Evolutionary conservation across 2,329 filamentous ascomycete genomes (phyloP).

Genomic region (Chaetomiaceae sp.): DNA sequence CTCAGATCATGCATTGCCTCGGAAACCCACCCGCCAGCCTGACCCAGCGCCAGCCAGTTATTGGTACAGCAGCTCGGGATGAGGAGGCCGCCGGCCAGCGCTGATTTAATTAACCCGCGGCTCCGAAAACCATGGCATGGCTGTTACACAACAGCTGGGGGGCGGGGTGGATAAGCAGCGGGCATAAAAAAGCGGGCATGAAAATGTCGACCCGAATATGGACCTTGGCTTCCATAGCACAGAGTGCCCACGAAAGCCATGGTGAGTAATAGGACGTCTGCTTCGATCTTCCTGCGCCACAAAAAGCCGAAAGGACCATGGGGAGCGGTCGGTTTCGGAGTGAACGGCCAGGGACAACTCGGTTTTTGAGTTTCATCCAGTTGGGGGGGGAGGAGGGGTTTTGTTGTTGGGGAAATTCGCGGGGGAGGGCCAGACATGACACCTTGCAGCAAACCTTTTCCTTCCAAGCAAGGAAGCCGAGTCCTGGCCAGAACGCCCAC

Average conservation of each 20-base stretch:
- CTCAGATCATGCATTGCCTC: not conserved
- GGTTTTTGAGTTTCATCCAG: not conserved
- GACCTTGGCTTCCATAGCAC: conserved; percentile 61
- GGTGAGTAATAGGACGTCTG: conserved; percentile 61
- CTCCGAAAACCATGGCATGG: conserved; percentile 1
- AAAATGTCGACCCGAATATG: conserved; percentile 62
- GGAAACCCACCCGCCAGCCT: no score
- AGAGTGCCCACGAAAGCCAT: conserved; percentile 46
- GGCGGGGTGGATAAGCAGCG: no score
- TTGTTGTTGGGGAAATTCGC: not conserved
- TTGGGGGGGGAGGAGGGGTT: not conserved
- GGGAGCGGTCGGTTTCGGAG: conserved; percentile 69
- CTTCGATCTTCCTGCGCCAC: conserved; percentile 68
- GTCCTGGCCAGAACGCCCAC: conserved; percentile 19
- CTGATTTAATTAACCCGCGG: not conserved
- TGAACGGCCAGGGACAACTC: conserved; percentile 61
- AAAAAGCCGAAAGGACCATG: conserved; percentile 66
- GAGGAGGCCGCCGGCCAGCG: no score
- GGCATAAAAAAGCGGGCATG: not conserved
- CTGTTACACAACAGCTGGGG: conserved; percentile 2
- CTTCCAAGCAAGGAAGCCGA: conserved; percentile 6
- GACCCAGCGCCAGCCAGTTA: no score
- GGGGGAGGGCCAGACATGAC: not conserved
- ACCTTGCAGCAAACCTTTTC: not conserved
- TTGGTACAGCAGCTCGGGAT: no score